A percentile compares a stretch with the other conserved stretches of the same genome.
Evolutionary conservation across 139 green algal species (phyloP).

Genomic region (Chlorella sp.): DNA sequence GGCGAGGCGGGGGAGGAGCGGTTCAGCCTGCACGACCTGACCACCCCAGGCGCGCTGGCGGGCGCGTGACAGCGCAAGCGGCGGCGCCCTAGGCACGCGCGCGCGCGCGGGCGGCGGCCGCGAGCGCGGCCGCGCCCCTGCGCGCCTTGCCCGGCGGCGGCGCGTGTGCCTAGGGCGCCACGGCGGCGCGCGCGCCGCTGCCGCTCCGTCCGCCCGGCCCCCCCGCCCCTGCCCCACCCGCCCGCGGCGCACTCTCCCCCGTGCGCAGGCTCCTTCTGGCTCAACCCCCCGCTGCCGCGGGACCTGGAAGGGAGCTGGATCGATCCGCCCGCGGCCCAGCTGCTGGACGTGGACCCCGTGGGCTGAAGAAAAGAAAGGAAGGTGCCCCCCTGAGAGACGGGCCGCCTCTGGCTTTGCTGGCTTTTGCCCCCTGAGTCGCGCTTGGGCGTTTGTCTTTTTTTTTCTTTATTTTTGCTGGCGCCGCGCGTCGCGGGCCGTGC

Average conservation of each 20-base stretch:
- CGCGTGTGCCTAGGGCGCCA: not conserved
- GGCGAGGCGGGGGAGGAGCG: conserved; percentile 74
- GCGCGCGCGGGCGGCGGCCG: no score
- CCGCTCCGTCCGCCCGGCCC: no score
- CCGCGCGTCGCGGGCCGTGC: no score
- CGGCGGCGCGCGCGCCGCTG: not conserved
- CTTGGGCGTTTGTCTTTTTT: no score
- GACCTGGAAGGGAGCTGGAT: conserved; percentile 45
- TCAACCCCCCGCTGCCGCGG: conserved; percentile 53
- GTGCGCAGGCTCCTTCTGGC: conserved; percentile 46
- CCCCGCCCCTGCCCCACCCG: not conserved
- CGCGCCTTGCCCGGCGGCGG: not conserved
- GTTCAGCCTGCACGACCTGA: conserved; percentile 75
- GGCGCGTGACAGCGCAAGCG: not conserved
- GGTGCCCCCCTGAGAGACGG: no score
- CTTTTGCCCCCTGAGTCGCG: no score
- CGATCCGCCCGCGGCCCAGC: conserved; percentile 9
- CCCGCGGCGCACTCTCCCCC: not conserved
- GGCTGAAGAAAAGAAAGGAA: no score
- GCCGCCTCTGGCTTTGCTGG: no score
- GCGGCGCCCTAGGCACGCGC: not conserved
- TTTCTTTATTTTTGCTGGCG: no score
- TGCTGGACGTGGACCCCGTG: conserved; percentile 22
- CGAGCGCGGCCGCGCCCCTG: not conserved
- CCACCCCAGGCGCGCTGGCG: conserved; percentile 43